Conservation (phyloP, 139 green algal genomes). For the Micractinium conductrix region DNA sequence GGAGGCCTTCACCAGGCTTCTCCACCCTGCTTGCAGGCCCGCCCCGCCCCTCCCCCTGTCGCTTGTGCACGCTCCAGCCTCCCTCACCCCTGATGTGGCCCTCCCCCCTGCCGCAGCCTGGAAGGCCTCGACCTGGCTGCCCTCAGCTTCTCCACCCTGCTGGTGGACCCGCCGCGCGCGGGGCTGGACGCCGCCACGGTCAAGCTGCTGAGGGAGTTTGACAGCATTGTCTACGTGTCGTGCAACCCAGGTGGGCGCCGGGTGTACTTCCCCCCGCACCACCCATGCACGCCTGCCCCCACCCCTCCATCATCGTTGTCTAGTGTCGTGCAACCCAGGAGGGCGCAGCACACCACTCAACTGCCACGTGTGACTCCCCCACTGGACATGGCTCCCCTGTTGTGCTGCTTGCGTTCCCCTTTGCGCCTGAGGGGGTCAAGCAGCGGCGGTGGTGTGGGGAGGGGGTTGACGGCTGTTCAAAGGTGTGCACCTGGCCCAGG, state of each 20-base stretch:
- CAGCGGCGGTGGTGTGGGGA: too few species aligned
- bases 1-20: too few species aligned
- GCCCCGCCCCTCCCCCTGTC: too few species aligned
- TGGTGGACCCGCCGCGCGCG: constrained; percentile 88
- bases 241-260: constrained; percentile 84
- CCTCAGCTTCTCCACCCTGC: constrained; percentile 71
- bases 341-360: background rate
- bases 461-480: too few species aligned
- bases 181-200: constrained; percentile 61
- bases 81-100: background rate
- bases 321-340: too few species aligned
- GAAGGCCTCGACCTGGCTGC: constrained; percentile 37
- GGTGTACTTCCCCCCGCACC: too few species aligned
- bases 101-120: constrained; percentile 33
- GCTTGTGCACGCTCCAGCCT: background rate
- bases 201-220: constrained; percentile 75
- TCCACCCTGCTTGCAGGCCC: background rate
- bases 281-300: too few species aligned
- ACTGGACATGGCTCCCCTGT: too few species aligned
- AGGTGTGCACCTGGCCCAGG: too few species aligned
- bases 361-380: background rate
- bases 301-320: too few species aligned
- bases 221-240: constrained; percentile 90
- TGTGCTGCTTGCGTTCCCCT: too few species aligned
- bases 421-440: too few species aligned